A percentile compares a stretch with the other conserved stretches of the same genome.
These are phyloP conservation scores for Naegleria gruberi DNA, from an alignment of 208 protist species.

Conservation along the genomic window DNA sequence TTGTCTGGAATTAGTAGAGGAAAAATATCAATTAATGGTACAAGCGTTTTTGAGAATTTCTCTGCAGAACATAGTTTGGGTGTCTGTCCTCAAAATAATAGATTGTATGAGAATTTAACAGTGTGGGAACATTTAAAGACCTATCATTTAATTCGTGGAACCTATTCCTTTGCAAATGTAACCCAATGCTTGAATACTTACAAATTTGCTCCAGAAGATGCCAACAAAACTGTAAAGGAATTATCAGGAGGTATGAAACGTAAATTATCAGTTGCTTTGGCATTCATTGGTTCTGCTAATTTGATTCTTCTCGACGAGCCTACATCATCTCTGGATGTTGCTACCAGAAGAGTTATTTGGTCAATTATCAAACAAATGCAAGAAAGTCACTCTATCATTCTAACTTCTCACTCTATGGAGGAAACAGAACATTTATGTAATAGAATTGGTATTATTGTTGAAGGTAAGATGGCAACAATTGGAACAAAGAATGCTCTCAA, in stretches of 20 bases:
- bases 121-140: constrained; percentile 35
- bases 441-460: constrained; percentile 71
- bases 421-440: constrained; percentile 72
- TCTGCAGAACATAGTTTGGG: constrained; percentile 7
- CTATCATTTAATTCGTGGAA: constrained; percentile 24
- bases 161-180: constrained; percentile 1
- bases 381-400: constrained; percentile 43
- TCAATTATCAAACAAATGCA: constrained; percentile 49
- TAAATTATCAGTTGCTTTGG: constrained; percentile 63
- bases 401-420: constrained; percentile 80
- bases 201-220: not conserved
- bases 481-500: constrained; percentile 69
- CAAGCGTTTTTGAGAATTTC: not conserved
- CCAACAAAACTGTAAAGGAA: not conserved
- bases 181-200: not conserved
- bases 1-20: not conserved
- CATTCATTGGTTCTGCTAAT: constrained; percentile 58
- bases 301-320: constrained; percentile 75
- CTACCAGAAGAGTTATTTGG: constrained; percentile 65
- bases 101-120: constrained; percentile 32
- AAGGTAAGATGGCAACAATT: constrained; percentile 69
- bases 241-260: constrained; percentile 69
- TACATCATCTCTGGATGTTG: constrained; percentile 70
- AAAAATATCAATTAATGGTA: not conserved
- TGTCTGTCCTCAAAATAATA: constrained; percentile 37